Conservation (phyloP, 139 green algal species). For the Volvox reticuliferus region DNA sequence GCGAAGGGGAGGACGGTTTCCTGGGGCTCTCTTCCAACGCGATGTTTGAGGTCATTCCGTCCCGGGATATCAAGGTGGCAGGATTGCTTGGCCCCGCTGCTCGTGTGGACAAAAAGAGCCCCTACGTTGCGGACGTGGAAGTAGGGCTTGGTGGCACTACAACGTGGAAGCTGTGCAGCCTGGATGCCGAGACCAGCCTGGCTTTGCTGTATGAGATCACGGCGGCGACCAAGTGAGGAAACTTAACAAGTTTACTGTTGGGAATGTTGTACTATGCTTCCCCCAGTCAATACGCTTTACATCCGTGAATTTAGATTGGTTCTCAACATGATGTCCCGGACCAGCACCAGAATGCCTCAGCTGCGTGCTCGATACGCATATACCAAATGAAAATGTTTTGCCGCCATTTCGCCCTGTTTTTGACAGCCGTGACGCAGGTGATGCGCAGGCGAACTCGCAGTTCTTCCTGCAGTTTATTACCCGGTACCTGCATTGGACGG, state of each 20-base stretch:
- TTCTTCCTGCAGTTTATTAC: slow-evolving; percentile 98
- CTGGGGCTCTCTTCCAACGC: slow-evolving; percentile 79
- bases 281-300: neutral
- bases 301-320: neutral
- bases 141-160: slow-evolving; percentile 93
- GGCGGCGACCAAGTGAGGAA: slow-evolving; percentile 51
- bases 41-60: slow-evolving; percentile 82
- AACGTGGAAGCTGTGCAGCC: slow-evolving; percentile 88
- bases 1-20: slow-evolving; percentile 75
- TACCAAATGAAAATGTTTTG: too few relatives aligned
- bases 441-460: slow-evolving; percentile 63
- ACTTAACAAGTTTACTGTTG: neutral
- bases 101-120: slow-evolving; percentile 87
- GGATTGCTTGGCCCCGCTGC: slow-evolving; percentile 90
- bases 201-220: slow-evolving; percentile 89
- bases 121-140: slow-evolving; percentile 82
- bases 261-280: neutral
- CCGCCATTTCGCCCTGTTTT: neutral
- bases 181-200: slow-evolving; percentile 86
- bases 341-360: neutral
- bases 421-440: slow-evolving; percentile 13
- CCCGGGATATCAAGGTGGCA: slow-evolving; percentile 76
- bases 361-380: too few relatives aligned
- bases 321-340: neutral
- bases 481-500: slow-evolving; percentile 81